Conservation (phyloP, 352 stramenopile genomes). For the Nannochloropsis limnetica region DNA sequence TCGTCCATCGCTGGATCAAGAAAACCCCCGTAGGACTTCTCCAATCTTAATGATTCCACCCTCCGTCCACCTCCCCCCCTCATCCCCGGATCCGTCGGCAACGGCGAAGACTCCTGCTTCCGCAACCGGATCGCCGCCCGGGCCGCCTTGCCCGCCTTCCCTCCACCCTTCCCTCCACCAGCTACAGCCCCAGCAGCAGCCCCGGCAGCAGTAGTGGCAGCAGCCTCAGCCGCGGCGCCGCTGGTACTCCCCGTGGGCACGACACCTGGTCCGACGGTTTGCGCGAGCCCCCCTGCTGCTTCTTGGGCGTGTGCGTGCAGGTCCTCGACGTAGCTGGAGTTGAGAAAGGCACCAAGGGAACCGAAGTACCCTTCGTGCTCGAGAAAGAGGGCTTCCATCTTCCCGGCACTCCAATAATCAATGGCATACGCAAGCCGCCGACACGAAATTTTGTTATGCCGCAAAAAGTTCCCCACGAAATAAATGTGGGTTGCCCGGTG, state of each 20-base stretch:
- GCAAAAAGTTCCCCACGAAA: slow-evolving; percentile 93
- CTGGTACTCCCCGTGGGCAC: neutral
- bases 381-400: slow-evolving; percentile 78
- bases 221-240: neutral
- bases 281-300: neutral
- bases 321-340: slow-evolving; percentile 49
- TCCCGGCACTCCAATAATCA: slow-evolving; percentile 94
- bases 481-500: slow-evolving; percentile 91
- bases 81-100: neutral
- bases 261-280: neutral
- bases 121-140: neutral
- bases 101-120: neutral
- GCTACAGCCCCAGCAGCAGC: neutral
- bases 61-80: neutral
- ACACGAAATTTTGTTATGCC: slow-evolving; percentile 89
- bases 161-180: neutral
- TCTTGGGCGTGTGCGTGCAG: slow-evolving; percentile 36
- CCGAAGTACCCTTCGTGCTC: slow-evolving; percentile 96
- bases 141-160: neutral
- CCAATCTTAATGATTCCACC: neutral
- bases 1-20: neutral
- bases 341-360: slow-evolving; percentile 90
- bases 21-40: neutral
- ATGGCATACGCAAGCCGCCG: slow-evolving; percentile 85
- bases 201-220: neutral